These are phyloP conservation scores for Corniculantispora saksenae DNA, from an alignment of 2,329 filamentous ascomycete species.

Conservation along the genomic window DNA sequence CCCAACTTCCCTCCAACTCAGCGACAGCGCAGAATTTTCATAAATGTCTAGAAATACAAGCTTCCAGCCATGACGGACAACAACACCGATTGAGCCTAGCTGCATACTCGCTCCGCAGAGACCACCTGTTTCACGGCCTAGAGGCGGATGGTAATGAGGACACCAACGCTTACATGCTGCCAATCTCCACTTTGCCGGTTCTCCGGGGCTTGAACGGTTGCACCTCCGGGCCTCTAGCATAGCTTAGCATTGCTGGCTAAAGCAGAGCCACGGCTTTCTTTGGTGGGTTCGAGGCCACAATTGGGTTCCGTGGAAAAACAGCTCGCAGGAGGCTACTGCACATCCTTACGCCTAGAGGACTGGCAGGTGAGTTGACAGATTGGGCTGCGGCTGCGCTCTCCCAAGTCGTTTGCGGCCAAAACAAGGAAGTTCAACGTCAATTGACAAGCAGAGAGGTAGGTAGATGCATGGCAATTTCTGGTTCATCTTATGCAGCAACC, in stretches of 20 bases:
- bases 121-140: neutral
- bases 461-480: too few species aligned
- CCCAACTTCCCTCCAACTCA: neutral
- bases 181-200: slow-evolving; percentile 1
- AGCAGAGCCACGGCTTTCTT: neutral
- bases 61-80: neutral
- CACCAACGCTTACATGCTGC: neutral
- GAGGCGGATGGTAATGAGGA: neutral
- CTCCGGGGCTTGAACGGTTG: slow-evolving; percentile 5
- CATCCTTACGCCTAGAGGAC: neutral
- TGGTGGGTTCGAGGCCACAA: neutral
- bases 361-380: too few species aligned
- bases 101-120: neutral
- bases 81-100: neutral
- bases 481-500: too few species aligned
- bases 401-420: too few species aligned
- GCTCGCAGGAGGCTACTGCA: neutral
- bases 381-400: too few species aligned
- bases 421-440: too few species aligned
- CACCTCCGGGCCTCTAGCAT: neutral
- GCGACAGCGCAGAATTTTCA: neutral
- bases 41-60: neutral
- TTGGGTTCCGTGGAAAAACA: neutral
- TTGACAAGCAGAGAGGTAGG: too few species aligned
- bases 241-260: neutral